Conservation (phyloP, 1,139 yeast species). For the Yamadazyma taylorii region DNA sequence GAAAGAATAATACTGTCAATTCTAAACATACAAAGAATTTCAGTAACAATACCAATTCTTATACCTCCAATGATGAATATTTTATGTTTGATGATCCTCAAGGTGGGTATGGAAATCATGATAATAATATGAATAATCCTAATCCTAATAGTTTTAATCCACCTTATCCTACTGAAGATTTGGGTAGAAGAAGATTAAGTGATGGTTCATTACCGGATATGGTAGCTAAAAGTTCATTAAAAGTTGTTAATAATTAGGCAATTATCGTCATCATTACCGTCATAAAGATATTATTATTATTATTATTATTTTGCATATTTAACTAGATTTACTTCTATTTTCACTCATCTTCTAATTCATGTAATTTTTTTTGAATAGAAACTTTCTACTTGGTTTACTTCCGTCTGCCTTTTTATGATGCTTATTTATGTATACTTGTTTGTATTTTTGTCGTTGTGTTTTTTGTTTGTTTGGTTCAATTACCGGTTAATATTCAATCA, state of each 20-base stretch:
- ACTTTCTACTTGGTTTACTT: no score
- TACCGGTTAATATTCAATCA: no score
- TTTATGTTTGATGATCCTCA: constrained; percentile 21
- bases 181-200: constrained; percentile 57
- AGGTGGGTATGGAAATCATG: constrained; percentile 8
- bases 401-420: no score
- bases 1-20: constrained; percentile 16
- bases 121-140: neutral
- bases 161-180: constrained; percentile 26
- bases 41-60: constrained; percentile 24
- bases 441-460: no score
- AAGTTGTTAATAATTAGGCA: constrained; percentile 44
- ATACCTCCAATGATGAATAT: constrained; percentile 27
- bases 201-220: constrained; percentile 72
- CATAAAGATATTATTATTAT: constrained; percentile 6
- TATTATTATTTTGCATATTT: no score
- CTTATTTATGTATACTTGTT: no score
- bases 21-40: constrained; percentile 17
- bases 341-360: no score
- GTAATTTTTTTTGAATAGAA: no score
- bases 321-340: no score
- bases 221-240: constrained; percentile 47
- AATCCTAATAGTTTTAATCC: constrained; percentile 10
- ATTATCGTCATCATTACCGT: neutral
- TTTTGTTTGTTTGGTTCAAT: no score